Evolutionary conservation across 805 yeast genomes (phyloP).

Genomic region (Metschnikowia dekortorum): DNA sequence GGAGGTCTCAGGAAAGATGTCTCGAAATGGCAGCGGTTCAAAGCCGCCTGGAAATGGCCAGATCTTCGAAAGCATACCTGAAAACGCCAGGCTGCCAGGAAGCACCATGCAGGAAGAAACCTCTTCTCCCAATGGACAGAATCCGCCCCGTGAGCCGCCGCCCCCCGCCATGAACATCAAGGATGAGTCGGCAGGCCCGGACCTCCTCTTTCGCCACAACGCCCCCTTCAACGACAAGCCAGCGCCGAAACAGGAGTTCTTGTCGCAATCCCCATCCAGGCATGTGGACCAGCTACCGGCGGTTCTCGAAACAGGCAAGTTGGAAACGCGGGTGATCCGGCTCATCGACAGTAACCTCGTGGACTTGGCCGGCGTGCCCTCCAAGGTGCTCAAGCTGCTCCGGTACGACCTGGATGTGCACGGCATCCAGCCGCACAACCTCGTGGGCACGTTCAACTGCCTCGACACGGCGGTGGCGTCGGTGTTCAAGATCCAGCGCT

Average conservation of each 20-base stretch:
- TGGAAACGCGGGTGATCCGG: conserved; percentile 27
- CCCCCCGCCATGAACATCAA: no score
- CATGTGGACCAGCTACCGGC: background rate
- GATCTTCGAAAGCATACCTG: no score
- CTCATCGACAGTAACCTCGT: conserved; percentile 38
- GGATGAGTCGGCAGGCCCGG: background rate
- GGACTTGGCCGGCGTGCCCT: conserved; percentile 32
- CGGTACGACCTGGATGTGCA: conserved; percentile 10
- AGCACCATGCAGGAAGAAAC: no score
- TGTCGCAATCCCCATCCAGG: background rate
- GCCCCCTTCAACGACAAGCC: background rate
- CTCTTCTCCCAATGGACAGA: no score
- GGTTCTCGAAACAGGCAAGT: conserved; percentile 7
- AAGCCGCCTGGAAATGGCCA: no score
- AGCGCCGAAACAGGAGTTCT: background rate
- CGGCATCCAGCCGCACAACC: conserved; percentile 7
- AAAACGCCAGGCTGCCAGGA: no score
- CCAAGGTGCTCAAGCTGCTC: conserved; percentile 34
- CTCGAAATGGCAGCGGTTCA: no score
- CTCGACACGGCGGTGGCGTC: conserved; percentile 44
- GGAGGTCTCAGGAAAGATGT: no score
- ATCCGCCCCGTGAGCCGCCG: no score
- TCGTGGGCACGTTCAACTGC: conserved; percentile 34
- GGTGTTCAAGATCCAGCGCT: conserved; percentile 39
- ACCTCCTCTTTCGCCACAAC: background rate